These are phyloP conservation scores for Gossypium lobatum DNA, from an alignment of 441 rosid genomes.

Conservation along the genomic window DNA sequence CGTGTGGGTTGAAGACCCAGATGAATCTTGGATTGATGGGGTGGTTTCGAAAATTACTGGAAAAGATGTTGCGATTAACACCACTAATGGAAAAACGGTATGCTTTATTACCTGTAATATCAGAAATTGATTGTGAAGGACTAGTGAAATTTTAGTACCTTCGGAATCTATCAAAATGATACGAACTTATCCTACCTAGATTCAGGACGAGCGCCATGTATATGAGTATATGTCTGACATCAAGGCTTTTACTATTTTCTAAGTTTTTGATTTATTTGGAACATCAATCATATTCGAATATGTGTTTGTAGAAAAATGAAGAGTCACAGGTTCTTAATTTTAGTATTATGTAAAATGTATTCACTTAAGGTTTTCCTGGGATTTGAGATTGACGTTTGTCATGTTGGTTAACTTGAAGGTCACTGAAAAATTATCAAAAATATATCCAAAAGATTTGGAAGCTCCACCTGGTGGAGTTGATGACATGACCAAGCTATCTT, in stretches of 20 bases:
- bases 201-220: neutral
- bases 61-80: conserved; percentile 43
- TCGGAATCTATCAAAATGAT: too few relatives aligned
- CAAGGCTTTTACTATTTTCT: neutral
- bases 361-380: neutral
- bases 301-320: neutral
- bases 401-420: conserved; percentile 34
- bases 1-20: conserved; percentile 84
- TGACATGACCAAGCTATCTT: conserved; percentile 98
- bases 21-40: conserved; percentile 78
- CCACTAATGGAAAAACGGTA: conserved; percentile 61
- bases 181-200: neutral
- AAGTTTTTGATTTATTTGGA: neutral
- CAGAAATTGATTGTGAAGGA: too few relatives aligned
- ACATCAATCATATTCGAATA: neutral
- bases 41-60: conserved; percentile 62
- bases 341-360: neutral
- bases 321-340: neutral
- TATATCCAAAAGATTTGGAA: conserved; percentile 88
- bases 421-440: conserved; percentile 56
- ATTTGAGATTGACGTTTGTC: neutral
- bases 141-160: too few relatives aligned
- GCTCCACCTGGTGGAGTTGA: conserved; percentile 98
- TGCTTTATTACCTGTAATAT: neutral
- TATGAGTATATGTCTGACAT: neutral